Evolutionary conservation across 345 rosid genomes (phyloP), one percentile per base, ranked within the genome.

Genomic region (Hirschfeldia incana): DNA sequence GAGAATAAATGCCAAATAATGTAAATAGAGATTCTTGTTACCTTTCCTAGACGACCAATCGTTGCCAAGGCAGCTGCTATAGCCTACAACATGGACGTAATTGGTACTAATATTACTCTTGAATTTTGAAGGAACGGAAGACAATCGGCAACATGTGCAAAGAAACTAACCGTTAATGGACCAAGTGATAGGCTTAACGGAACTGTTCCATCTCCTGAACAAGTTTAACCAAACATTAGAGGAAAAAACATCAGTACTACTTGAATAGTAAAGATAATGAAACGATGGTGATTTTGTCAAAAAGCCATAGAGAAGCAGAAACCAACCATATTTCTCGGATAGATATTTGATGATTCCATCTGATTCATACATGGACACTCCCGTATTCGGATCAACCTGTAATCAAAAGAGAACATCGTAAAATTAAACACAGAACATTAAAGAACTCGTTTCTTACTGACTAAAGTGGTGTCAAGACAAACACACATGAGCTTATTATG

Each of bases 371-470:
- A 94, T 92, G 51, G 95, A 82, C 79, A 86, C 89, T 69, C 97
- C 97, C 4, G 95, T 89, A 82, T 94, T 94, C 44, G 97, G 97
- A 86, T 92, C 98, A 39, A 92, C 94, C 97, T 92, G 81, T 80
- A 81, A 30, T 69, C 60, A 73, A 34, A 44, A 75, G 49, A 76
- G 59, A 1, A 49, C 0, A 49, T 4, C 1, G 55, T 13, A 49
- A 13, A 49, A 49, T 49, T 49, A 49, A 10, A 49, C 55, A 49
- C 17, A 13, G 55, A 60, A 67, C 53, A 51, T 5, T 0, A 49
- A 13, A 9, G 10, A 39, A 5, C 39, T 66, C 46, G 3, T 42
- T 42, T 33, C 57, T 17, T 30, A 26, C 26, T 32, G 55, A 57
- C 6, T 44, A 29, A 39, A 17, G 61, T 37, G 17, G 37, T 32